A percentile compares a stretch with the other conserved stretches of the same genome.
These are phyloP conservation scores for Neospermospora avenae DNA, from an alignment of 2,329 filamentous ascomycete species.

Conservation along the genomic window DNA sequence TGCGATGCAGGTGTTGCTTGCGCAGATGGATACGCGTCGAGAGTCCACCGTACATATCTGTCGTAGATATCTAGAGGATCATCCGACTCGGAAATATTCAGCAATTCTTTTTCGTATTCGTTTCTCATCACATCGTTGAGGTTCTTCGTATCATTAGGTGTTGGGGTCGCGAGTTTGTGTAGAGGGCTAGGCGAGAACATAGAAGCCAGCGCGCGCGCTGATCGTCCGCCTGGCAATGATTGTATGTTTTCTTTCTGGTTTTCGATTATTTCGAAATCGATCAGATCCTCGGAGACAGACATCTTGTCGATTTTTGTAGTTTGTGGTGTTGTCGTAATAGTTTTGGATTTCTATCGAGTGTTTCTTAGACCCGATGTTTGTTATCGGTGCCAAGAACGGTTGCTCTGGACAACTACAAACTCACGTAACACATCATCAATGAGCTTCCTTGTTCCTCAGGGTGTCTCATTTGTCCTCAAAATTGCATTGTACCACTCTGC, in stretches of 20 bases:
- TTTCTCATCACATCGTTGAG: constrained; percentile 76
- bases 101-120: constrained; percentile 82
- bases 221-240: constrained; percentile 81
- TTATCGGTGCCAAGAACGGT: neutral
- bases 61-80: constrained; percentile 95
- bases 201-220: constrained; percentile 82
- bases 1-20: constrained; percentile 92
- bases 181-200: constrained; percentile 68
- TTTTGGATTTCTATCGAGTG: neutral
- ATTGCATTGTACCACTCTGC: too few relatives aligned
- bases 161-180: constrained; percentile 57
- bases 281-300: constrained; percentile 53
- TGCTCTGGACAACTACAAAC: neutral
- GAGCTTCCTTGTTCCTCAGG: too few relatives aligned
- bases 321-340: constrained; percentile 19
- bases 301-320: constrained; percentile 28
- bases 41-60: constrained; percentile 94
- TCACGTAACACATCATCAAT: too few relatives aligned
- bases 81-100: constrained; percentile 77
- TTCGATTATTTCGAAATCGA: constrained; percentile 90
- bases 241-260: constrained; percentile 98
- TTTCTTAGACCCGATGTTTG: neutral
- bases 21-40: constrained; percentile 90
- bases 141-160: constrained; percentile 69
- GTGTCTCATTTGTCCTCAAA: too few relatives aligned